Percentiles rank a stretch among this genome's conserved stretches.
Conservation (phyloP, 2,329 filamentous ascomycete species). For the Epichloe amarillans region DNA sequence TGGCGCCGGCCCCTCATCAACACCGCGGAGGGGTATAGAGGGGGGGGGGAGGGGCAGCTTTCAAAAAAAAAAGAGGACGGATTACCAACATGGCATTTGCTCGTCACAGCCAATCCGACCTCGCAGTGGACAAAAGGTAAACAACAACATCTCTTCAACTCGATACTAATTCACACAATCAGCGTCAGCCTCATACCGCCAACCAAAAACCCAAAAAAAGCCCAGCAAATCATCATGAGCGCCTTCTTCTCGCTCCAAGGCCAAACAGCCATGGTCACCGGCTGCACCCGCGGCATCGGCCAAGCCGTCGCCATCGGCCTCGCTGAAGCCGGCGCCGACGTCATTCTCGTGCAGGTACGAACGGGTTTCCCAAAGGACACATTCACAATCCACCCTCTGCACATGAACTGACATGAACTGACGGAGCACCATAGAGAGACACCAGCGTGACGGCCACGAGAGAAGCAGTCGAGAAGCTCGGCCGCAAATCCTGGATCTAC, state of each 20-base stretch:
- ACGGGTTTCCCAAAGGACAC: neutral
- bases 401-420: neutral
- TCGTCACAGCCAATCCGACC: neutral
- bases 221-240: constrained; percentile 1
- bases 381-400: neutral
- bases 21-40: no score
- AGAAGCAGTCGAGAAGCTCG: constrained; percentile 47
- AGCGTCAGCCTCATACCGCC: neutral
- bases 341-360: constrained; percentile 39
- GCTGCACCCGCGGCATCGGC: constrained; percentile 44
- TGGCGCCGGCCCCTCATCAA: neutral
- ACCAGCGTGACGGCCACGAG: constrained; percentile 37
- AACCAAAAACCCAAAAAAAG: neutral
- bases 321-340: constrained; percentile 44
- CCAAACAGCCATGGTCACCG: constrained; percentile 44
- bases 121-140: neutral
- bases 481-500: constrained; percentile 54
- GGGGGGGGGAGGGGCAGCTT: no score
- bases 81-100: neutral
- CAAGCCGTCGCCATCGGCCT: constrained; percentile 43
- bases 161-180: neutral
- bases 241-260: constrained; percentile 39
- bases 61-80: no score
- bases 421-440: constrained; percentile 24
- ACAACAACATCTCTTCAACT: neutral